These are phyloP conservation scores for Clarireedia sp. DNA, from an alignment of 2,329 filamentous ascomycete genomes.

Conservation along the genomic window DNA sequence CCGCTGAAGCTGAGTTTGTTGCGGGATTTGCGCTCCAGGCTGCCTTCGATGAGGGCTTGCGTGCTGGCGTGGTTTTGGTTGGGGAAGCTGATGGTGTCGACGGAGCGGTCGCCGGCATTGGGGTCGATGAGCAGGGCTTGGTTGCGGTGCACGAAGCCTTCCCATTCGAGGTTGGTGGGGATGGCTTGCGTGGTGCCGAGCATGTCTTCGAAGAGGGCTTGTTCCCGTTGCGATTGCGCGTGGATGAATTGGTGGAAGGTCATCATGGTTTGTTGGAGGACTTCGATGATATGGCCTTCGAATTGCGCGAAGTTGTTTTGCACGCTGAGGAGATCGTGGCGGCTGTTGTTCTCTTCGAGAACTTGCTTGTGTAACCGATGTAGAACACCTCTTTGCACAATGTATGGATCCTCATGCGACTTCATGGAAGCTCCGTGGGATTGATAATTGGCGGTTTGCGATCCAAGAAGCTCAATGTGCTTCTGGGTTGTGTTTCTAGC, in stretches of 20 bases:
- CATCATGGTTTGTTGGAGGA: constrained; percentile 73
- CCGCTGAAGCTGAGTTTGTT: constrained; percentile 70
- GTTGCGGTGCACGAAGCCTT: constrained; percentile 68
- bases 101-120: constrained; percentile 60
- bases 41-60: constrained; percentile 77
- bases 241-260: constrained; percentile 76
- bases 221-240: constrained; percentile 73
- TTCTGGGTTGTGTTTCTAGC: constrained; percentile 80
- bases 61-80: constrained; percentile 81
- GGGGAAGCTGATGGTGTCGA: constrained; percentile 71
- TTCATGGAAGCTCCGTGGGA: constrained; percentile 64
- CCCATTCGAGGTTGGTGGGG: constrained; percentile 84
- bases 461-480: constrained; percentile 87
- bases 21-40: constrained; percentile 82
- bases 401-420: constrained; percentile 76
- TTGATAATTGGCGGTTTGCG: constrained; percentile 74
- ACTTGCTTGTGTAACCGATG: constrained; percentile 87
- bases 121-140: constrained; percentile 69
- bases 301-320: constrained; percentile 85
- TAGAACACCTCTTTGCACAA: constrained; percentile 71
- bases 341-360: constrained; percentile 90
- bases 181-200: constrained; percentile 68
- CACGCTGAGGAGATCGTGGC: constrained; percentile 83
- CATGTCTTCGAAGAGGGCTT: constrained; percentile 77
- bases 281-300: constrained; percentile 76